These are phyloP conservation scores for Trichosphaerium sp. DNA, from an alignment of 78 protist species.

Conservation along the genomic window DNA sequence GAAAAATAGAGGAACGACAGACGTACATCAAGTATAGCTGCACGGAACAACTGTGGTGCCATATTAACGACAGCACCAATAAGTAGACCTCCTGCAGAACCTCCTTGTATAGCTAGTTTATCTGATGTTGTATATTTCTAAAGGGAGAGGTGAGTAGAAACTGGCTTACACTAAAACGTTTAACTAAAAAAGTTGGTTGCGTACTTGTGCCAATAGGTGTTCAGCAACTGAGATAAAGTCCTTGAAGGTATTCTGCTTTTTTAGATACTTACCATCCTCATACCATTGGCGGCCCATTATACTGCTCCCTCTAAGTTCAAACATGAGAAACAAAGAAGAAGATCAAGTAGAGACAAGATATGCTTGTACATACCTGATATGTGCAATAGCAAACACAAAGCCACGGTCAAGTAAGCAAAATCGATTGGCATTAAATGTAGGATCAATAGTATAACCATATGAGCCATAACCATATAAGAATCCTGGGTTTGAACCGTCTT, in stretches of 20 bases:
- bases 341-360: no score
- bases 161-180: no score
- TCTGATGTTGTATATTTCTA: not conserved
- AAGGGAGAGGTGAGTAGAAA: no score
- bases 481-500: not conserved
- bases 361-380: slow-evolving; percentile 26
- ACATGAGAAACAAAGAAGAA: no score
- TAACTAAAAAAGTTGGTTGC: no score
- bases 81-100: slow-evolving; percentile 35
- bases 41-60: slow-evolving; percentile 2
- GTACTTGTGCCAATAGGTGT: not conserved
- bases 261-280: slow-evolving; percentile 19
- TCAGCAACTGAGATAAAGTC: slow-evolving; percentile 9
- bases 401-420: slow-evolving; percentile 9
- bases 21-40: not conserved
- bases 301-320: no score
- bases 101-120: slow-evolving; percentile 5
- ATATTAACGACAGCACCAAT: slow-evolving; percentile 21
- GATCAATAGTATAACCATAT: slow-evolving; percentile 2
- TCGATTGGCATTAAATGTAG: not conserved
- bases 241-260: slow-evolving; percentile 15
- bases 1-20: not conserved
- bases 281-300: slow-evolving; percentile 17
- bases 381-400: slow-evolving; percentile 25
- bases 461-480: slow-evolving; percentile 7